A percentile compares a stretch with the other conserved stretches of the same genome.
Conservation (phyloP, 78 protist genomes). For the Polysphondylium violaceum region DNA sequence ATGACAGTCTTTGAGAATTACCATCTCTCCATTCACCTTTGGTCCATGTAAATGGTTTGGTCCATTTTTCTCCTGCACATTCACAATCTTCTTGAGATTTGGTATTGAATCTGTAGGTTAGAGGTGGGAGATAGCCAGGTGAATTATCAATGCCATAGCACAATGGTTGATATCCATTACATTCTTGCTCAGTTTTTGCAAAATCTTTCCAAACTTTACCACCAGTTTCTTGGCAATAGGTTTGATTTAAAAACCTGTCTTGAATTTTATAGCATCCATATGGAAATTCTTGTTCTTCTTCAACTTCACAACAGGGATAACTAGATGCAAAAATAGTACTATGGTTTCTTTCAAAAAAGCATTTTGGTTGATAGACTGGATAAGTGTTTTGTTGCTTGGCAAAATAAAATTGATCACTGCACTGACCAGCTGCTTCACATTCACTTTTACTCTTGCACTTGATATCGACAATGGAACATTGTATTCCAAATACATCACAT, state of each 20-base stretch:
- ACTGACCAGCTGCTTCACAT: slow-evolving; percentile 20
- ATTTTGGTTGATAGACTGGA: slow-evolving; percentile 45
- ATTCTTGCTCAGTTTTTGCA: neutral
- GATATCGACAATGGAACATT: neutral
- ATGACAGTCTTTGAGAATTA: neutral
- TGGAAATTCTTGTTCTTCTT: slow-evolving; percentile 1
- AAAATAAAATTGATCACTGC: slow-evolving; percentile 17
- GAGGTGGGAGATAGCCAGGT: neutral
- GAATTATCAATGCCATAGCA: slow-evolving; percentile 30
- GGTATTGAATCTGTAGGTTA: slow-evolving; percentile 30
- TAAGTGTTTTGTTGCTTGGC: neutral
- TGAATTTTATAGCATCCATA: slow-evolving; percentile 16
- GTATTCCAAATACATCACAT: slow-evolving; percentile 25
- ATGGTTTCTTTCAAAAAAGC: neutral
- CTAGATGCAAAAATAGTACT: neutral
- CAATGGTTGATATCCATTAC: neutral
- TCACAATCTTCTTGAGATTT: slow-evolving; percentile 7
- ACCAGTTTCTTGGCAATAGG: neutral
- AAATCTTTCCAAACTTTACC: slow-evolving; percentile 21
- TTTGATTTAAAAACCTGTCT: neutral
- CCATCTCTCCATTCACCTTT: slow-evolving; percentile 17
- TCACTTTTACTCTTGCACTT: neutral
- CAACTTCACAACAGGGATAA: slow-evolving; percentile 21
- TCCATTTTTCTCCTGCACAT: slow-evolving; percentile 27
- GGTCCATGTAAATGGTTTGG: slow-evolving; percentile 16